Percentiles rank a stretch among this genome's conserved stretches.
Evolutionary conservation across 495 filamentous ascomycete species (phyloP).

Genomic region (Schizothecium vesticola): DNA sequence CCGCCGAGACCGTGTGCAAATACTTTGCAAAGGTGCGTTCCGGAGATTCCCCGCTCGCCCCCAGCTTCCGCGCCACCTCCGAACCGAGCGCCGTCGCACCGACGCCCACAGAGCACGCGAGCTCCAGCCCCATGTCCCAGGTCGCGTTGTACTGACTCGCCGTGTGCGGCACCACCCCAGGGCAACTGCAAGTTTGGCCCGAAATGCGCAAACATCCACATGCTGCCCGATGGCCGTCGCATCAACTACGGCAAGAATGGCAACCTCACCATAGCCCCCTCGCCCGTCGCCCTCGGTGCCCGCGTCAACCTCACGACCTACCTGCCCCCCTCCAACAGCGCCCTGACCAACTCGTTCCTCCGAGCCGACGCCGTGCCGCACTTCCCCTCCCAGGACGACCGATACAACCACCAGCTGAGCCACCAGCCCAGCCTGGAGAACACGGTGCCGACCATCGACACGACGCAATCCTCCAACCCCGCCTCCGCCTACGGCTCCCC

Average conservation of each 20-base stretch:
- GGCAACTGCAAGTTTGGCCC: slow-evolving; percentile 98
- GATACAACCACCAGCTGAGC: slow-evolving; percentile 38
- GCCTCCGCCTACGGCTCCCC: slow-evolving; percentile 87
- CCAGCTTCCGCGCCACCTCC: background rate
- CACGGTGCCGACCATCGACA: slow-evolving; percentile 69
- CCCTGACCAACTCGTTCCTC: slow-evolving; percentile 77
- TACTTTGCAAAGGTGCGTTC: slow-evolving; percentile 89
- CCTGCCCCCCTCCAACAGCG: slow-evolving; percentile 57
- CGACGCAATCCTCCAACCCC: slow-evolving; percentile 67
- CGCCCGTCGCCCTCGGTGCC: slow-evolving; percentile 57
- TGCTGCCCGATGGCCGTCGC: slow-evolving; percentile 86
- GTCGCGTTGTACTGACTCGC: slow-evolving; percentile 28
- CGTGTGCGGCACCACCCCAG: slow-evolving; percentile 41
- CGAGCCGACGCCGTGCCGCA: slow-evolving; percentile 54
- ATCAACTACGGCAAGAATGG: slow-evolving; percentile 66
- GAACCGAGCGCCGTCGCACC: slow-evolving; percentile 2
- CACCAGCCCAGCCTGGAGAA: slow-evolving; percentile 46
- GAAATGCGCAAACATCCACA: slow-evolving; percentile 94
- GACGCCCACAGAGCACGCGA: slow-evolving; percentile 3
- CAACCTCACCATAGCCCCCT: slow-evolving; percentile 38
- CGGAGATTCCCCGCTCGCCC: slow-evolving; percentile 4
- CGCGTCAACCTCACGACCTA: slow-evolving; percentile 59
- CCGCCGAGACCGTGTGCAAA: slow-evolving; percentile 86
- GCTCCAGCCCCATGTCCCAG: background rate
- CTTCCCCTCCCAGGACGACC: slow-evolving; percentile 40